Conservation (phyloP, 495 filamentous ascomycete species). For the Penicillium egyptiacum region DNA sequence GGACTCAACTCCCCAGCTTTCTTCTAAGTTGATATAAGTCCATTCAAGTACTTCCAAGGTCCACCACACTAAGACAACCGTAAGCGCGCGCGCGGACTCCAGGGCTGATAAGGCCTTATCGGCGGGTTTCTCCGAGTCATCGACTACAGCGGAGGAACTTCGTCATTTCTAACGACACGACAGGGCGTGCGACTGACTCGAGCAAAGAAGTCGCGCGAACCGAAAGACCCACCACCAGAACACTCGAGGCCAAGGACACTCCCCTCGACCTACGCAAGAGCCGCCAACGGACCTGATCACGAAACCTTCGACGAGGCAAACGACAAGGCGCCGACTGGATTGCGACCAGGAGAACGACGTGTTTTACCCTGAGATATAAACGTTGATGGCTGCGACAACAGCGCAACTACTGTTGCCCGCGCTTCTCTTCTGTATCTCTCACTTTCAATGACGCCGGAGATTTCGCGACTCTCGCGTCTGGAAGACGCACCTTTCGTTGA, state of each 20-base stretch:
- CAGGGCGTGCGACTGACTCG: background rate
- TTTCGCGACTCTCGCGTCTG: slow-evolving; percentile 14
- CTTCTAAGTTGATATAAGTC: background rate
- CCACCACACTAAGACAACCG: background rate
- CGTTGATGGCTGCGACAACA: background rate
- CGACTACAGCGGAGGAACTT: slow-evolving; percentile 2
- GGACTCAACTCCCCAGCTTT: background rate
- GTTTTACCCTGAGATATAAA: background rate
- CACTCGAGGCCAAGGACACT: background rate
- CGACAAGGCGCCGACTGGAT: slow-evolving; percentile 8
- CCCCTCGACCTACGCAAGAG: background rate
- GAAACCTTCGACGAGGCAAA: slow-evolving; percentile 8
- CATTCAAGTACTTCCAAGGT: background rate
- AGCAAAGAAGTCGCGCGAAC: background rate
- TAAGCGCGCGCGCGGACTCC: slow-evolving; percentile 1
- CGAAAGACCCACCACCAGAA: background rate
- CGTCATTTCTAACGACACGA: background rate
- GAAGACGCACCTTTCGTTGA: slow-evolving; percentile 18
- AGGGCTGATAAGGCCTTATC: slow-evolving; percentile 32
- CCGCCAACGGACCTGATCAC: background rate
- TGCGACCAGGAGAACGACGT: slow-evolving; percentile 6
- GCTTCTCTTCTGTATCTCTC: background rate
- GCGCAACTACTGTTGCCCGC: background rate
- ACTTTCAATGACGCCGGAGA: slow-evolving; percentile 21
- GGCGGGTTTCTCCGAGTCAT: slow-evolving; percentile 29